A percentile compares a stretch with the other conserved stretches of the same genome.
Evolutionary conservation across 768 basidiomycete genomes (phyloP).

Genomic region (Rossbeevera mucosa): DNA sequence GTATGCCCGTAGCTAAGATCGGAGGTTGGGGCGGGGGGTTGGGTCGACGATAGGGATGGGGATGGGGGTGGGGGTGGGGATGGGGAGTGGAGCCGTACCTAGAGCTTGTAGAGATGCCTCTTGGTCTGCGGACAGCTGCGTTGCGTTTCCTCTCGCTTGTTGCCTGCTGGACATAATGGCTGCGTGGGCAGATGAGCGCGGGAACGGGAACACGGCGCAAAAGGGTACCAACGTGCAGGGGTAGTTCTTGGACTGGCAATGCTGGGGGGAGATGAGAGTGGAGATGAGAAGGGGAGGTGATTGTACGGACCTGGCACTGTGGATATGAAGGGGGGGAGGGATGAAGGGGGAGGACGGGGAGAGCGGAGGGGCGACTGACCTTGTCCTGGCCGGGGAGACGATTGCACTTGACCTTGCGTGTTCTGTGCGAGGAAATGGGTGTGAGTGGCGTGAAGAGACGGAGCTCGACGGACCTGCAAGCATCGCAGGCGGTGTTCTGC

Average conservation of each 20-base stretch:
- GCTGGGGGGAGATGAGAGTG: slow-evolving; percentile 39
- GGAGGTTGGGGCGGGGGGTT: neutral
- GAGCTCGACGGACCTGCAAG: slow-evolving; percentile 68
- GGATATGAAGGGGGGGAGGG: slow-evolving; percentile 16
- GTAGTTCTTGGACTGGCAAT: slow-evolving; percentile 83
- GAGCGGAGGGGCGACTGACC: slow-evolving; percentile 39
- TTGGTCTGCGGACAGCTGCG: slow-evolving; percentile 56
- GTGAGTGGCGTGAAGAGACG: neutral
- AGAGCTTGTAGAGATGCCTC: slow-evolving; percentile 51
- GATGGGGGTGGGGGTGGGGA: neutral
- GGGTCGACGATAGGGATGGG: neutral
- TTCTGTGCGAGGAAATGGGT: slow-evolving; percentile 38
- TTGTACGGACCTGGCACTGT: slow-evolving; percentile 61
- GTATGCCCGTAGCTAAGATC: slow-evolving; percentile 23
- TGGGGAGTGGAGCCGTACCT: too few species aligned
- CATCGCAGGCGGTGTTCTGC: slow-evolving; percentile 92
- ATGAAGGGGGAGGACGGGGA: slow-evolving; percentile 3
- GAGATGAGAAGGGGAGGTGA: slow-evolving; percentile 8
- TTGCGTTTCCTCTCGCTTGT: slow-evolving; percentile 80
- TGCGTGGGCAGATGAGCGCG: slow-evolving; percentile 29
- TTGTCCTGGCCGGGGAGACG: slow-evolving; percentile 78
- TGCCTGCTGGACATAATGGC: slow-evolving; percentile 78
- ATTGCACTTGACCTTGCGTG: slow-evolving; percentile 87
- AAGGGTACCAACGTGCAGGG: slow-evolving; percentile 76
- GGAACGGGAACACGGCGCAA: slow-evolving; percentile 15